Base-by-base conservation (phyloP, 768 basidiomycete genomes). In the Suillus sp. region DNA sequence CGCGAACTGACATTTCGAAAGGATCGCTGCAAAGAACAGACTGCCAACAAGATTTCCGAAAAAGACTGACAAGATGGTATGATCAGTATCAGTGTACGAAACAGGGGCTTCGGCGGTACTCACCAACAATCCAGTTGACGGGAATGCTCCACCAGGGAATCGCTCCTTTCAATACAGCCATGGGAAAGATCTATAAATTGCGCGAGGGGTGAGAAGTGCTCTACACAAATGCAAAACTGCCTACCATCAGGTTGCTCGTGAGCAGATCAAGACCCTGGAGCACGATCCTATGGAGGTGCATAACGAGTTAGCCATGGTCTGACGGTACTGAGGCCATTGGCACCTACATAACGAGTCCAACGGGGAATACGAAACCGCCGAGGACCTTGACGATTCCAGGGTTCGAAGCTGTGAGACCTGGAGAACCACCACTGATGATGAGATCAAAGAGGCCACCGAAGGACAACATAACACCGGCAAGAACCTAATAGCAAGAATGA, bases 231-330 rank as follows among this genome's bases (percentile, higher is more conserved):
- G 10, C 3, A 38, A 60, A 51, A 10, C 13, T 38, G 54, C 72
- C 54, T 64, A 89, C 89, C 88, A 92, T 84, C 84, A 92, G 86
- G 69, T 90, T 89, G 69, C 89, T 90, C 55, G 90, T 91, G 40
- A 91, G 72, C 1, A 92, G 80, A 62, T 92, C 90, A 50, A 86
- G 79, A 2, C 86, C 86, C 74, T 90, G 87, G 16, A 91, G 77
- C 16, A 89, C 81, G 64, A 92, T 90, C 90, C 90, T 91, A 65
- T 25, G 42, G 40, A 60, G 7, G 22, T n/a, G 14, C 2, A 22
- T 16, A 10, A 25, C 40, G 14, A 32, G 69, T 32, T 66, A 57
- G 27, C 37, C 40, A 14, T 7, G 16, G 13, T n/a, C 11, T 11
- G 11, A 34, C 2, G 20, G 51, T 30, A 4, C 45, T 43, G 20